A percentile compares a stretch with the other conserved stretches of the same genome.
phyloP scores from a whole-genome alignment of 257 asterid species.

The Solanum appendiculatum region DNA sequence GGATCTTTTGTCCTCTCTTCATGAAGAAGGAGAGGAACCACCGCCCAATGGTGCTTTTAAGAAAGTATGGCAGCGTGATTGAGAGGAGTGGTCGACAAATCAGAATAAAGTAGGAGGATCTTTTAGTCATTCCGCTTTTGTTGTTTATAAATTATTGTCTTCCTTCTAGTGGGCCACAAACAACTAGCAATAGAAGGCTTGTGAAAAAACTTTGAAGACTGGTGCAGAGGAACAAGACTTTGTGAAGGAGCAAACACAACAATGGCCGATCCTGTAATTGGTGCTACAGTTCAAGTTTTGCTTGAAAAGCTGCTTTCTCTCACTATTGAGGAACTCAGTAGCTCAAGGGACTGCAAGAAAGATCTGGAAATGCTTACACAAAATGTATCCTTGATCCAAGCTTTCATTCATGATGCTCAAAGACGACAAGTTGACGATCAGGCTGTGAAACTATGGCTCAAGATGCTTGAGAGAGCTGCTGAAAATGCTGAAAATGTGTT shows the following conservation, averaged over 20 bases:
- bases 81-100: neutral
- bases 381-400: neutral
- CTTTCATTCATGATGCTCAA: conserved; percentile 7
- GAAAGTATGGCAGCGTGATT: neutral
- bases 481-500: conserved; percentile 1
- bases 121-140: neutral
- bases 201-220: neutral
- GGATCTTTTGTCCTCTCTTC: neutral
- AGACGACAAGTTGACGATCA: neutral
- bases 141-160: neutral
- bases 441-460: conserved; percentile 5
- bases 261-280: neutral
- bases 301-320: neutral
- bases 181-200: neutral
- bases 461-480: conserved; percentile 3
- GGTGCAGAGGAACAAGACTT: neutral
- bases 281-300: neutral
- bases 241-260: neutral
- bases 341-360: neutral
- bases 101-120: neutral
- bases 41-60: neutral
- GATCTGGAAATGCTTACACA: neutral
- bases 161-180: neutral
- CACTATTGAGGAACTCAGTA: neutral
- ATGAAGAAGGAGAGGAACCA: neutral